Percentiles rank a stretch among this genome's conserved stretches.
Conservation (phyloP, 345 rosid genomes). For the Arabidopsis thaliana region DNA sequence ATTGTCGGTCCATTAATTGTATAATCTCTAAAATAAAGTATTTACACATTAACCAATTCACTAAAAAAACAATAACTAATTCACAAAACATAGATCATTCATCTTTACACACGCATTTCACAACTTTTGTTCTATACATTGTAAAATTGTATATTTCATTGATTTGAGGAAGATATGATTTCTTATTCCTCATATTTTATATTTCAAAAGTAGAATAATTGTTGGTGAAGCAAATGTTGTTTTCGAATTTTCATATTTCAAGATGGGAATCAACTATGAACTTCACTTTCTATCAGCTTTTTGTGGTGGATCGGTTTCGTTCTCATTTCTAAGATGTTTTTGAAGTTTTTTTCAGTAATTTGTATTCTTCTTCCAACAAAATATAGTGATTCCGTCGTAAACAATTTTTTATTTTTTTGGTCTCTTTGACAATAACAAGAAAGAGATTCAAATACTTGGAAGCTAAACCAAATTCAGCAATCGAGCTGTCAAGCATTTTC, state of each 20-base stretch:
- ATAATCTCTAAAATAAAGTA: not conserved
- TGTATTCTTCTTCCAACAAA: slow-evolving; percentile 28
- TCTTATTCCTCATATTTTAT: slow-evolving; percentile 15
- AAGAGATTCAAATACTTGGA: slow-evolving; percentile 26
- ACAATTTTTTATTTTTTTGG: not conserved
- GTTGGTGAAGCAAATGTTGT: slow-evolving; percentile 35
- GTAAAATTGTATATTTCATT: slow-evolving; percentile 2
- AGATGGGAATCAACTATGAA: slow-evolving; percentile 36
- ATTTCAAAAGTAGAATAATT: slow-evolving; percentile 8
- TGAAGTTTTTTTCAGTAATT: not conserved
- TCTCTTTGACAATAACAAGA: slow-evolving; percentile 29
- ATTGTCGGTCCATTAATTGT: not conserved
- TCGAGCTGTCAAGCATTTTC: slow-evolving; percentile 33
- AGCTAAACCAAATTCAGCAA: slow-evolving; percentile 32
- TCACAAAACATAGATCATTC: not conserved
- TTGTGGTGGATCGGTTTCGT: slow-evolving; percentile 40
- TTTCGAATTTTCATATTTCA: slow-evolving; percentile 31
- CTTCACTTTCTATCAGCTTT: slow-evolving; percentile 37
- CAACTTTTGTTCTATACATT: slow-evolving; percentile 10
- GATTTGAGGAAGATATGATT: slow-evolving; percentile 29
- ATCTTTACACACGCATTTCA: slow-evolving; percentile 9
- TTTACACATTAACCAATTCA: not conserved
- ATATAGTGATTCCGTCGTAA: slow-evolving; percentile 26
- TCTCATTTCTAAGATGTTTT: slow-evolving; percentile 36
- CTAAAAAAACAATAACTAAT: not conserved